phyloP scores from a whole-genome alignment of 1,139 yeast genomes.

The Kurtzmaniella natalensis region DNA sequence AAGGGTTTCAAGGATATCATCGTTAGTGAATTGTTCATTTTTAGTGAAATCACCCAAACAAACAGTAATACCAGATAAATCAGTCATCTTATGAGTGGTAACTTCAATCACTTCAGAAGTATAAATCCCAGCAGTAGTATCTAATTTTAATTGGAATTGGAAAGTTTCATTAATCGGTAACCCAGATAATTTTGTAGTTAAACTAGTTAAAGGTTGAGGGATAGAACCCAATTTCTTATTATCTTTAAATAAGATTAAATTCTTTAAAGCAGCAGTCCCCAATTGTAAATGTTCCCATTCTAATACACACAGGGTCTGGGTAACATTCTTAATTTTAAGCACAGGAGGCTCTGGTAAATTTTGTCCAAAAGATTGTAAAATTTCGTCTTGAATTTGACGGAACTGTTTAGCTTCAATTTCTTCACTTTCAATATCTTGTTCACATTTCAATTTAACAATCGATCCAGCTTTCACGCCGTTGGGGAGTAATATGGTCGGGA shows the following conservation, averaged over 20 bases:
- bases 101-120: constrained; percentile 65
- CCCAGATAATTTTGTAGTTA: constrained; percentile 86
- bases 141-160: constrained; percentile 72
- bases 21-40: constrained; percentile 51
- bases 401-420: constrained; percentile 55
- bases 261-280: constrained; percentile 79
- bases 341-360: constrained; percentile 69
- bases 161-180: constrained; percentile 82
- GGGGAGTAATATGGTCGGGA: constrained; percentile 90
- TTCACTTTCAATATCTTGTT: constrained; percentile 73
- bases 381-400: constrained; percentile 65
- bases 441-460: constrained; percentile 82
- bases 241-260: constrained; percentile 75
- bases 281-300: constrained; percentile 88
- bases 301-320: constrained; percentile 91
- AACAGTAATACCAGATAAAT: constrained; percentile 85
- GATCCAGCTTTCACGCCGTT: constrained; percentile 91
- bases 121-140: constrained; percentile 85
- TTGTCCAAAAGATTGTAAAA: constrained; percentile 67
- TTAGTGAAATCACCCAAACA: constrained; percentile 80
- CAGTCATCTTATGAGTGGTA: constrained; percentile 94
- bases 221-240: constrained; percentile 77
- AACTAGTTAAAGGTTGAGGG: constrained; percentile 77
- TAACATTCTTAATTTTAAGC: constrained; percentile 69
- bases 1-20: constrained; percentile 64